Evolutionary conservation across 257 asterid genomes (phyloP).

Genomic region (Paulownia fortunei): DNA sequence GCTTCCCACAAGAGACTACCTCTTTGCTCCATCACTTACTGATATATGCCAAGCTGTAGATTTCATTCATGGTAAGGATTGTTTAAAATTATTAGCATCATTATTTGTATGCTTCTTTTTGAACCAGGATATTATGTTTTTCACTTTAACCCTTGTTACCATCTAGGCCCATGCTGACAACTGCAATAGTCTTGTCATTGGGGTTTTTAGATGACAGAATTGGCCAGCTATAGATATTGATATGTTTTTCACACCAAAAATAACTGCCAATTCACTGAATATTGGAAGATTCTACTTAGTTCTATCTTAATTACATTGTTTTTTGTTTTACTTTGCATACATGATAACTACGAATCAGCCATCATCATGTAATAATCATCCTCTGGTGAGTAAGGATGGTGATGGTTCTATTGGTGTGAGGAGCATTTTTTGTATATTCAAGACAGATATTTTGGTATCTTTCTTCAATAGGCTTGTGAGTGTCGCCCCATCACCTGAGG

Average conservation of each 20-base stretch:
- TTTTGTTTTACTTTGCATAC: constrained; percentile 8
- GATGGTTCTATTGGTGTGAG: background rate
- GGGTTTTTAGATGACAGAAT: background rate
- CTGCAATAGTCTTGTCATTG: background rate
- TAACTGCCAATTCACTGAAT: background rate
- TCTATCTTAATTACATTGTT: background rate
- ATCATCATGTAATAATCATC: background rate
- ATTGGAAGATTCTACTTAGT: background rate
- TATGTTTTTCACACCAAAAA: background rate
- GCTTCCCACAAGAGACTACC: constrained; percentile 80
- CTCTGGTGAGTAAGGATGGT: background rate
- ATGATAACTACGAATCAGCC: background rate
- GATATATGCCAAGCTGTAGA: constrained; percentile 66
- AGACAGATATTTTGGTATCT: background rate
- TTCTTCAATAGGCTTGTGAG: constrained; percentile 10
- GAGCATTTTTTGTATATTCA: background rate
- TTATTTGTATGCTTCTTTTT: background rate
- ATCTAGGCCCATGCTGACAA: background rate
- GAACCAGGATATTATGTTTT: background rate
- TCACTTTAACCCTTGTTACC: background rate
- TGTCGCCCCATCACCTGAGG: background rate
- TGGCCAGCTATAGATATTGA: background rate
- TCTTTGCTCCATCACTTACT: constrained; percentile 70
- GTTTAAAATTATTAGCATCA: constrained; percentile 5
- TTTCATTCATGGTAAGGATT: constrained; percentile 59